Percentiles rank a stretch among this genome's conserved stretches.
phyloP scores from a whole-genome alignment of 78 protist genomes.

The Dictyostelium purpureum region DNA sequence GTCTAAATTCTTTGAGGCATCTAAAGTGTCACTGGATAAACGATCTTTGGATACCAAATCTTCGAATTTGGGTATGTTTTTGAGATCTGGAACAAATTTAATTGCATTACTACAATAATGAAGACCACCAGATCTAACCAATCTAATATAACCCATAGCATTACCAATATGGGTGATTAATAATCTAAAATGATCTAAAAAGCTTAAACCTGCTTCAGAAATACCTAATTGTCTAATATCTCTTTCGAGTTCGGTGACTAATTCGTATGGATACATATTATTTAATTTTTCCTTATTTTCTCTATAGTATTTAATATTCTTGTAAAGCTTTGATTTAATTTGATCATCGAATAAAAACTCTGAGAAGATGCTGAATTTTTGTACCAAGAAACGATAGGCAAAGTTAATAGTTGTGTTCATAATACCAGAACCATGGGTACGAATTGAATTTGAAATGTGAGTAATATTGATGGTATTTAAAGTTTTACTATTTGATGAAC shows the following conservation, averaged over 20 bases:
- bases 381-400: conserved; percentile 87
- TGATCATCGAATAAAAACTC: conserved; percentile 98
- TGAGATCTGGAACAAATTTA: conserved; percentile 90
- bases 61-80: conserved; percentile 85
- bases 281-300: conserved; percentile 70
- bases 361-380: conserved; percentile 88
- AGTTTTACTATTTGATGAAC: conserved; percentile 77
- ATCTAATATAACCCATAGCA: conserved; percentile 96
- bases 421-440: conserved; percentile 99
- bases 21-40: conserved; percentile 52
- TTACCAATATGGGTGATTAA: conserved; percentile 97
- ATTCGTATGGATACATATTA: conserved; percentile 88
- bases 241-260: conserved; percentile 88
- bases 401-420: conserved; percentile 98
- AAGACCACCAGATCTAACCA: conserved; percentile 95
- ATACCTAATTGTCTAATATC: conserved; percentile 92
- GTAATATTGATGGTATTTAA: conserved; percentile 94
- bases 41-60: conserved; percentile 67
- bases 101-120: conserved; percentile 82
- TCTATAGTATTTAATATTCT: conserved; percentile 77
- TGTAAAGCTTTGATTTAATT: conserved; percentile 89
- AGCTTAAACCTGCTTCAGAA: conserved; percentile 66
- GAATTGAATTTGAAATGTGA: conserved; percentile 95
- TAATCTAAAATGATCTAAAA: conserved; percentile 93
- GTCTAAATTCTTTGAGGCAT: conserved; percentile 83